Percentiles rank a stretch among this genome's conserved stretches.
phyloP scores from a whole-genome alignment of 164 flowering plant species.

The Houttuynia cordata region DNA sequence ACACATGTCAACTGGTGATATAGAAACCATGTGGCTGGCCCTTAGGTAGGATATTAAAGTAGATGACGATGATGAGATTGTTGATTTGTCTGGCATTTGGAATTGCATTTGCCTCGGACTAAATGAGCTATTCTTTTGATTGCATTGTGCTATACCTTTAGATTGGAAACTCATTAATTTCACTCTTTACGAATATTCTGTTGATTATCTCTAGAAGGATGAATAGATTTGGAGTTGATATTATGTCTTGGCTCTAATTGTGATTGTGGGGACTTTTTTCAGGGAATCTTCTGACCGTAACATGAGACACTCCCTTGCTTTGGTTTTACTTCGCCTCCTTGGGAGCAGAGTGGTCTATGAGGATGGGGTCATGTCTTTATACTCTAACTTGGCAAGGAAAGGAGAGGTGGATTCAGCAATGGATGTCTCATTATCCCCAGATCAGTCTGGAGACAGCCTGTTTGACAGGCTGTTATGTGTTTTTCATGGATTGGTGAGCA shows the following conservation, averaged over 20 bases:
- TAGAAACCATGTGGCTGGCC: no score
- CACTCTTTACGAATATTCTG: no score
- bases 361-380: conserved; percentile 39
- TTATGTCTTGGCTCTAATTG: not conserved
- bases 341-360: conserved; percentile 82
- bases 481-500: conserved; percentile 76
- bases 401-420: conserved; percentile 29
- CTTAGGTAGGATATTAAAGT: no score
- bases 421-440: conserved; percentile 28
- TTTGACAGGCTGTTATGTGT: conserved; percentile 71
- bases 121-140: not conserved
- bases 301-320: conserved; percentile 76
- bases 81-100: not conserved
- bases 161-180: no score
- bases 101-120: not conserved
- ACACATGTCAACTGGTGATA: no score
- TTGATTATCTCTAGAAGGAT: no score
- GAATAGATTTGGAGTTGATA: not conserved
- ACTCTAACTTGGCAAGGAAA: conserved; percentile 15
- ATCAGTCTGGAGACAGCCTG: conserved; percentile 44
- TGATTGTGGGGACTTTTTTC: conserved; percentile 12
- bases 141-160: not conserved
- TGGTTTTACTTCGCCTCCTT: conserved; percentile 79
- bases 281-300: conserved; percentile 74
- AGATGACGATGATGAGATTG: not conserved